Evolutionary conservation across 2,329 filamentous ascomycete species (phyloP).

Genomic region (Fulvia fulva): DNA sequence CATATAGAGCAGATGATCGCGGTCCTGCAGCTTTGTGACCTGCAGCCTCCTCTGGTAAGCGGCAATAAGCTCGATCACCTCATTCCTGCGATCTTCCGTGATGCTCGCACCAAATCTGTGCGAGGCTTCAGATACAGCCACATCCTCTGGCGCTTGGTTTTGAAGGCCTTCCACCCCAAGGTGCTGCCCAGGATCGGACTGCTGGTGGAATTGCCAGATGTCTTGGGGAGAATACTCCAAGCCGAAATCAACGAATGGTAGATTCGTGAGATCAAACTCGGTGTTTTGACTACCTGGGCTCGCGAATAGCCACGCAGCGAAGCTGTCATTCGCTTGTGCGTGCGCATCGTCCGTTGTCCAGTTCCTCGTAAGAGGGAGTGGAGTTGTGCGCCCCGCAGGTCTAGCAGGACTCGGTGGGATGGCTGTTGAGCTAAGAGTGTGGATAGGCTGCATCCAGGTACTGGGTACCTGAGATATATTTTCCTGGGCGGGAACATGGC

Average conservation of each 20-base stretch:
- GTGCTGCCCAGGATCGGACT: background rate
- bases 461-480: too few species aligned
- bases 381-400: background rate
- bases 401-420: background rate
- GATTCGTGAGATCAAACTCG: conserved; percentile 24
- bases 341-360: background rate
- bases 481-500: too few species aligned
- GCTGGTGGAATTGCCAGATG: conserved; percentile 18
- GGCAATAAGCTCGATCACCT: conserved; percentile 3
- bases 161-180: background rate
- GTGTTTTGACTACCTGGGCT: conserved; percentile 25
- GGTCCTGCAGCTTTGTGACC: background rate
- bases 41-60: conserved; percentile 11
- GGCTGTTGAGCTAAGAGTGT: background rate
- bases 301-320: conserved; percentile 28
- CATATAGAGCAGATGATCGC: background rate
- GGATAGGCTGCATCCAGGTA: background rate
- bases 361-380: background rate
- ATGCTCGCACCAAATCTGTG: conserved; percentile 1
- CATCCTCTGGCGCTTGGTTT: background rate
- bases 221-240: conserved; percentile 23
- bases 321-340: conserved; percentile 23
- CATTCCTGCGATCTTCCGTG: conserved; percentile 1
- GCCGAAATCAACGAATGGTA: conserved; percentile 27
- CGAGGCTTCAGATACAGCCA: background rate